Evolutionary conservation across 2,329 filamentous ascomycete genomes (phyloP), one percentile per base, ranked within the genome.

Genomic region (Neurospora crassa): DNA sequence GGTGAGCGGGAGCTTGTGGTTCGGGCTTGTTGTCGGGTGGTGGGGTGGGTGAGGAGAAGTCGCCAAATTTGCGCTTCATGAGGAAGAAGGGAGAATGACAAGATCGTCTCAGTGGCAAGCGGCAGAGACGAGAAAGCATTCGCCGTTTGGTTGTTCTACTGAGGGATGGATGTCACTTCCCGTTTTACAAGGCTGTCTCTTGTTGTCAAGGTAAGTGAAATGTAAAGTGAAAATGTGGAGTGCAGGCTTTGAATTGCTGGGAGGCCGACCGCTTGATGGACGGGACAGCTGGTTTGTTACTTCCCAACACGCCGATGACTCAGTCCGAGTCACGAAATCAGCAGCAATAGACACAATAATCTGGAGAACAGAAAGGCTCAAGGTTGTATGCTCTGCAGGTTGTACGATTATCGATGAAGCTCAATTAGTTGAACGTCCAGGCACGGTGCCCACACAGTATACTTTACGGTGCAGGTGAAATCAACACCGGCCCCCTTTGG

Each of bases 51-150:
- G 70, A 68, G 6, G 67, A 73, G 20, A 70, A 71, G 47, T 68
- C 67, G 40, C 72, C 63, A 29, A 74, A 68, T 68, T 75, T 76
- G 67, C 76, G 76, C 72, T 77, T 77, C 76, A 77, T 77, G 68
- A 71, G 69, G 43, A 24, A 67, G 24, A 40, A 29, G 20, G 41
- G 29, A 18, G 37, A 29, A 40, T 2, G 40, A 24, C 67, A 18
- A 68, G 18, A 5, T 63, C 24, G 70, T 63, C n/a, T 67, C 34
- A 53, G 24, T 40, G n/a, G 24, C 20, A 59, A 42, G 14, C 29
- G 41, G 29, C 14, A 67, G 43, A 68, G 43, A 20, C 70, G 70
- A 41, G 29, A 16, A 16, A 70, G 29, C 40, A 70, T 68, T 6
- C 1, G 7, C 29, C 18, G 41, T 42, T 29, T 11, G 18, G 24